Conservation (phyloP, 129 eudicot species). For the Flaveria brownii region DNA sequence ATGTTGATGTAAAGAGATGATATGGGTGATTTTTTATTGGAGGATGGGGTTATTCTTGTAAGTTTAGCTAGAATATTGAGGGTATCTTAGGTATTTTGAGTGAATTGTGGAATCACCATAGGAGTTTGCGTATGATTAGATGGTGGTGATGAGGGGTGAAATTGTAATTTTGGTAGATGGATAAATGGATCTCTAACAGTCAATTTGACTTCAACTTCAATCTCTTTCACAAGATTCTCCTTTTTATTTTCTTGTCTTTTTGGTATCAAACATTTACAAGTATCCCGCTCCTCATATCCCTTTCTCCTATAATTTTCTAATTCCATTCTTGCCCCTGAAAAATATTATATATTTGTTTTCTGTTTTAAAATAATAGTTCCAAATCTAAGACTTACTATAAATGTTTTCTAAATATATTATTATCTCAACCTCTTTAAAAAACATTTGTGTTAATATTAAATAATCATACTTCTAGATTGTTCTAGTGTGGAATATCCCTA, state of each 20-base stretch:
- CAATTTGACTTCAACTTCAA: slow-evolving; percentile 45
- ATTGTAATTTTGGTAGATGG: slow-evolving; percentile 42
- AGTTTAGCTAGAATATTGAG: slow-evolving; percentile 22
- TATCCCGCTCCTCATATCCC: background rate
- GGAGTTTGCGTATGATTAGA: slow-evolving; percentile 39
- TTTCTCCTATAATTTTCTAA: background rate
- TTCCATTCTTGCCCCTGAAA: slow-evolving; percentile 19
- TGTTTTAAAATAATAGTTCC: background rate
- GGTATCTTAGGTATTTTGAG: slow-evolving; percentile 31
- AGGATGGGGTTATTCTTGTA: slow-evolving; percentile 30
- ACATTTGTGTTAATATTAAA: background rate
- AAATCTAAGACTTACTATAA: background rate
- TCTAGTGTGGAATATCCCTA: background rate
- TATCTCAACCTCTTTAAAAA: too few relatives aligned
- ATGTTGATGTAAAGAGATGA: slow-evolving; percentile 37
- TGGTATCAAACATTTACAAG: slow-evolving; percentile 28
- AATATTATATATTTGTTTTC: background rate
- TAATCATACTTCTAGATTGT: background rate
- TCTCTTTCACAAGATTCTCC: slow-evolving; percentile 44
- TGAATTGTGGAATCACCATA: slow-evolving; percentile 33
- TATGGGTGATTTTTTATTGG: slow-evolving; percentile 37
- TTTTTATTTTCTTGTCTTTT: slow-evolving; percentile 34
- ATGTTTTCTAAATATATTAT: too few relatives aligned
- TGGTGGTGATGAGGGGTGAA: slow-evolving; percentile 29
- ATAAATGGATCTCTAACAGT: slow-evolving; percentile 44